These are phyloP conservation scores for Elongisporangium anandrum DNA, from an alignment of 352 stramenopile species.

Conservation along the genomic window DNA sequence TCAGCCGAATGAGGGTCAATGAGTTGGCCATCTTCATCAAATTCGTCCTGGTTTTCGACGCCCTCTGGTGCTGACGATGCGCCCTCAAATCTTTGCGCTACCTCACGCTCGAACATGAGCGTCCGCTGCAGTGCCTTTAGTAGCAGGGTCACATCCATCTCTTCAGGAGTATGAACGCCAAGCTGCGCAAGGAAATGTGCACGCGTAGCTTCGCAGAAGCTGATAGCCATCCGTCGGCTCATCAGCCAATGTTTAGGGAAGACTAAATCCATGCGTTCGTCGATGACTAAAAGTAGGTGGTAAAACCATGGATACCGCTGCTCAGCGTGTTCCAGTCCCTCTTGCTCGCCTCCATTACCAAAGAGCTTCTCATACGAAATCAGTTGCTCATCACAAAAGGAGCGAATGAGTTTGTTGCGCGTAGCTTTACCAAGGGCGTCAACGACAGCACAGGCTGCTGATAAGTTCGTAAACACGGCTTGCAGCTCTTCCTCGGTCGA, in stretches of 20 bases:
- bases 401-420: slow-evolving; percentile 62
- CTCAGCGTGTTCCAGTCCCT: slow-evolving; percentile 55
- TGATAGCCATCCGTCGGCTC: slow-evolving; percentile 88
- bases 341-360: slow-evolving; percentile 46
- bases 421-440: slow-evolving; percentile 66
- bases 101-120: slow-evolving; percentile 78
- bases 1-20: slow-evolving; percentile 72
- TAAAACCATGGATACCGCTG: slow-evolving; percentile 82
- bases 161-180: slow-evolving; percentile 54
- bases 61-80: slow-evolving; percentile 17
- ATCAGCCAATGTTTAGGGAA: slow-evolving; percentile 97
- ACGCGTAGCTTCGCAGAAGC: slow-evolving; percentile 89
- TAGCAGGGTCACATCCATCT: slow-evolving; percentile 70
- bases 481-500: slow-evolving; percentile 56
- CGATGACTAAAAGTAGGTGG: slow-evolving; percentile 58
- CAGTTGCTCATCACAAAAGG: slow-evolving; percentile 70
- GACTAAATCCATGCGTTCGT: slow-evolving; percentile 87
- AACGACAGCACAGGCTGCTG: slow-evolving; percentile 57
- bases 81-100: slow-evolving; percentile 66
- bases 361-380: slow-evolving; percentile 60
- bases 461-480: slow-evolving; percentile 66
- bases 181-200: slow-evolving; percentile 68
- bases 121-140: slow-evolving; percentile 69
- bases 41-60: slow-evolving; percentile 53
- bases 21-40: slow-evolving; percentile 66